These are phyloP conservation scores for Vigna hirtella DNA, from an alignment of 306 rosid species.

Conservation along the genomic window DNA sequence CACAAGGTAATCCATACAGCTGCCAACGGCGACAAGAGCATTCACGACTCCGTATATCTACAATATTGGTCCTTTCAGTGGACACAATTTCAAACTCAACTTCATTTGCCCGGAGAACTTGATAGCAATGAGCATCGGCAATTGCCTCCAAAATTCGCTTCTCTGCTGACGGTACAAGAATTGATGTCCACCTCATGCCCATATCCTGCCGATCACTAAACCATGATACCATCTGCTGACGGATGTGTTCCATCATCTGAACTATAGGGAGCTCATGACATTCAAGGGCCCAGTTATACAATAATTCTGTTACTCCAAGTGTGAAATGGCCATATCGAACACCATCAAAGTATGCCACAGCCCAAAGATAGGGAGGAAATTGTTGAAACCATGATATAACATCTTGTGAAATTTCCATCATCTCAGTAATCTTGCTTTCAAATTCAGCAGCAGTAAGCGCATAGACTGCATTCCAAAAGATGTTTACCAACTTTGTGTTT, in stretches of 20 bases:
- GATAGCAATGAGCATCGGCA: constrained; percentile 94
- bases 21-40: constrained; percentile 99
- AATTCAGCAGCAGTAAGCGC: constrained; percentile 94
- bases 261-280: constrained; percentile 97
- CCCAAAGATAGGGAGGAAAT: constrained; percentile 96
- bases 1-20: constrained; percentile 95
- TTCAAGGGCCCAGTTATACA: constrained; percentile 98
- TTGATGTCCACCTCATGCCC: constrained; percentile 86
- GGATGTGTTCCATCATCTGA: constrained; percentile 97
- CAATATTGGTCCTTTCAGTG: constrained; percentile 95
- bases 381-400: constrained; percentile 83
- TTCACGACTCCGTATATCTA: constrained; percentile 82
- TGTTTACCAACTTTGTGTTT: constrained; percentile 90
- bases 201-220: constrained; percentile 73
- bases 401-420: constrained; percentile 90
- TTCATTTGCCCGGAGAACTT: constrained; percentile 96
- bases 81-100: constrained; percentile 98
- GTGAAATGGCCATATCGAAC: constrained; percentile 94
- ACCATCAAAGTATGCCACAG: constrained; percentile 95
- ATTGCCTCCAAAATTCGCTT: constrained; percentile 86
- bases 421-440: constrained; percentile 87
- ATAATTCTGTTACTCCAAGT: constrained; percentile 85
- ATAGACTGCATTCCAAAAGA: constrained; percentile 99
- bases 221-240: constrained; percentile 78
- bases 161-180: constrained; percentile 95